A percentile compares a stretch with the other conserved stretches of the same genome.
These are phyloP conservation scores for Centaurea solstitialis DNA, from an alignment of 129 eudicot genomes.

Conservation along the genomic window DNA sequence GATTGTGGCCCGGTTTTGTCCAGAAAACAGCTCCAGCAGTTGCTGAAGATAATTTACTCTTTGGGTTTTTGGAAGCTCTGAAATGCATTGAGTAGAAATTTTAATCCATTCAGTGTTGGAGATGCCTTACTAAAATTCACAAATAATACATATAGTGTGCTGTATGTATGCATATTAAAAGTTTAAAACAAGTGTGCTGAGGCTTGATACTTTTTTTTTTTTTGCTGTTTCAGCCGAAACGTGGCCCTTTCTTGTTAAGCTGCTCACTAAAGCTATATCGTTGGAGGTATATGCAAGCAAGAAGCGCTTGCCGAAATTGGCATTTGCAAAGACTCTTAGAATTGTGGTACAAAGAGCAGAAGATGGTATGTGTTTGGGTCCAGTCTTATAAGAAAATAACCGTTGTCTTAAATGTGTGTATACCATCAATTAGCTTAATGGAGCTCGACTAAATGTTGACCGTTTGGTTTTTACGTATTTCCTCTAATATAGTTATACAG, in stretches of 20 bases:
- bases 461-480: neutral
- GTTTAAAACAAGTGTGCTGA: neutral
- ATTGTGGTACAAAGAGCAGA: constrained; percentile 76
- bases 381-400: constrained; percentile 10
- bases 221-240: constrained; percentile 66
- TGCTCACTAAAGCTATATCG: constrained; percentile 57
- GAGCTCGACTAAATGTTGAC: constrained; percentile 4
- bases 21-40: neutral
- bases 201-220: constrained; percentile 1
- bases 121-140: constrained; percentile 7
- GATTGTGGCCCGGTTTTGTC: too few species aligned
- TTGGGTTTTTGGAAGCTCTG: constrained; percentile 5
- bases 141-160: constrained; percentile 1
- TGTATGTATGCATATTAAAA: constrained; percentile 3
- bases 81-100: neutral
- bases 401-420: constrained; percentile 8
- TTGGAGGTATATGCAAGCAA: constrained; percentile 73
- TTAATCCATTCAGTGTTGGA: neutral
- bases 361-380: constrained; percentile 56
- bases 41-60: neutral
- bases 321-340: constrained; percentile 80
- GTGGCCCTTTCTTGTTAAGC: constrained; percentile 82
- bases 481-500: neutral
- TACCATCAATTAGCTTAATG: constrained; percentile 5
- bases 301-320: constrained; percentile 67